Evolutionary conservation across 768 basidiomycete genomes (phyloP).

Genomic region (Suillus subluteus): DNA sequence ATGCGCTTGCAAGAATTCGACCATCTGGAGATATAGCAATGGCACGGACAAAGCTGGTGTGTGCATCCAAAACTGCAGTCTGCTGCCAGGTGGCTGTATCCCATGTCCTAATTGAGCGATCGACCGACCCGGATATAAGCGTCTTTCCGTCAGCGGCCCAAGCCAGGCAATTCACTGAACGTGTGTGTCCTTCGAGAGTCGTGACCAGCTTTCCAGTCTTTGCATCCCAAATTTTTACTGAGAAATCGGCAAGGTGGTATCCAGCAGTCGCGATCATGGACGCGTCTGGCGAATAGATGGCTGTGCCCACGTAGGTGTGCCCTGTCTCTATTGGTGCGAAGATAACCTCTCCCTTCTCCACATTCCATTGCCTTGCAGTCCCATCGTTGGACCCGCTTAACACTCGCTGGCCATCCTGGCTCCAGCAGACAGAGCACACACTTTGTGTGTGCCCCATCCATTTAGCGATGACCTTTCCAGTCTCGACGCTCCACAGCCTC

Average conservation of each 20-base stretch:
- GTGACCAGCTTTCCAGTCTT: background rate
- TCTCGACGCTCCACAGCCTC: background rate
- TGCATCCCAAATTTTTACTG: background rate
- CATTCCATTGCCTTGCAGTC: background rate
- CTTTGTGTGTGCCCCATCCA: background rate
- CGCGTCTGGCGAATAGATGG: background rate
- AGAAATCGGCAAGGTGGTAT: background rate
- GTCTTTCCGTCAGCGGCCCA: background rate
- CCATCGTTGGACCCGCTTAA: background rate
- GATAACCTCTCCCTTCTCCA: background rate
- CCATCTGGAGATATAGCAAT: slow-evolving; percentile 1
- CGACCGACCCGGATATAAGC: background rate
- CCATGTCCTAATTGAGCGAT: background rate
- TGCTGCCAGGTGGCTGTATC: background rate
- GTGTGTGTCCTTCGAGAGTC: background rate
- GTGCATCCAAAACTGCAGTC: background rate
- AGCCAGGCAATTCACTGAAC: background rate
- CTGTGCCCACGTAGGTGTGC: background rate
- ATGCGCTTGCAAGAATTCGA: slow-evolving; percentile 1
- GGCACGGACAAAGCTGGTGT: background rate
- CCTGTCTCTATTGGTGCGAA: background rate
- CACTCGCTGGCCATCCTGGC: background rate
- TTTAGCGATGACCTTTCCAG: background rate
- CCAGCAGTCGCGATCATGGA: background rate
- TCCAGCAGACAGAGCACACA: background rate